Base-by-base conservation (phyloP, 805 yeast species). In the Cyberlindnera meyerae region DNA sequence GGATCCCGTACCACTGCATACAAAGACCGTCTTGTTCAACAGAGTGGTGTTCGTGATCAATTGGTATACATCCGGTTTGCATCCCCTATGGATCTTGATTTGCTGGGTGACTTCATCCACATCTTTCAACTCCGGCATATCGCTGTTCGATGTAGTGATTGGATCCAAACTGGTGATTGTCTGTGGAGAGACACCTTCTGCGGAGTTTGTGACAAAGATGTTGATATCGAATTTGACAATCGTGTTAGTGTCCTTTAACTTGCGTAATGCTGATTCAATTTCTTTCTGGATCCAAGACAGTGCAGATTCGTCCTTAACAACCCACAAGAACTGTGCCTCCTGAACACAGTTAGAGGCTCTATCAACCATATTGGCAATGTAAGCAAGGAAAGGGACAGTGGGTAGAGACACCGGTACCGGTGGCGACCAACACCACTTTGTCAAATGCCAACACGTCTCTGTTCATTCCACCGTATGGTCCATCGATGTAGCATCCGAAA, bases 381-480 rank as follows among this genome's bases (percentile, higher is more conserved):
- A 38, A 11, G 45, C 27, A 30, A 70, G 47, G 41, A 68, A 73
- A 9, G 79, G 75, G 13, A 71, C 40, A 2, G 72, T 61, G n/a
- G 0, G 71, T 73, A 4, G 77, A 62, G 12, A 75, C 64, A 27
- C 82, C 81, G 31, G 72, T 64, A 4, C 82, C 82, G 1, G 74
- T 57, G 17, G 73, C 57, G 2, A 72, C 14, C 18, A 74, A 47
- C 8, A 60, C 49, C 8, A 70, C 53, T 29, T 66, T 62, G 29
- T 70, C 70, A 48, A 75, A 75, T 1, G 71, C 53, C 16, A 62
- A 44, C 7, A 60, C 54, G 42, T 71, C 71, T 48, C 82, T 61
- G 12, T 60, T 45, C 32, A 68, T 46, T 1, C 79, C 80, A 13
- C 81, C 80, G 41, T 73, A 75, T 4, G 82, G 78, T 1, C 82